Evolutionary conservation across 192 early-diverging fungal species (phyloP).

Genomic region (Phlyctochytrium bullatum): DNA sequence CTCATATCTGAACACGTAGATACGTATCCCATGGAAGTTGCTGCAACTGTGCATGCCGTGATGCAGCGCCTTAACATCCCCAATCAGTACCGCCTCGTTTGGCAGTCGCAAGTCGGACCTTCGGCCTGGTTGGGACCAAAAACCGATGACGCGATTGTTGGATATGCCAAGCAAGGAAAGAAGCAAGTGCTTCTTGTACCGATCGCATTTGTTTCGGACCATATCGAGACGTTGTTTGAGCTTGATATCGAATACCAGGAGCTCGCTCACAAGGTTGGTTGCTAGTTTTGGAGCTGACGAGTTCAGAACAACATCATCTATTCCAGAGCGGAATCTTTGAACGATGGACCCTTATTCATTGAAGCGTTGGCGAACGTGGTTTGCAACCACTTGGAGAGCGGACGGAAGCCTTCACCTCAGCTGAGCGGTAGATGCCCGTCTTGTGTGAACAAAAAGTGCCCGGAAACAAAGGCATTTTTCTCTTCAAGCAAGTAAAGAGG

Average conservation of each 20-base stretch:
- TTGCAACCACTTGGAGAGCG: constrained; percentile 67
- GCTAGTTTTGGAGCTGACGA: constrained; percentile 4
- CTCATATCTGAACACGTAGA: constrained; percentile 39
- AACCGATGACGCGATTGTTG: constrained; percentile 76
- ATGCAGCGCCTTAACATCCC: constrained; percentile 68
- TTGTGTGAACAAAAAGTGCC: constrained; percentile 70
- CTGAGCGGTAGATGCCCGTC: constrained; percentile 68
- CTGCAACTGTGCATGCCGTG: constrained; percentile 77
- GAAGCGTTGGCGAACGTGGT: constrained; percentile 86
- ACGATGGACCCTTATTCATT: constrained; percentile 88
- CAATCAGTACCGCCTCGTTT: constrained; percentile 86
- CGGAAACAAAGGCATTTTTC: constrained; percentile 63
- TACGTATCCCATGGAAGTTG: constrained; percentile 83
- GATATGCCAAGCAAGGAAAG: constrained; percentile 71
- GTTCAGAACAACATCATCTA: constrained; percentile 73
- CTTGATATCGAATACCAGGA: constrained; percentile 91
- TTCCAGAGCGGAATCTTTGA: constrained; percentile 87
- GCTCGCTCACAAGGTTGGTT: constrained; percentile 70
- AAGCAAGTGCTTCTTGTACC: constrained; percentile 85
- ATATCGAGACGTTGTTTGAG: constrained; percentile 97
- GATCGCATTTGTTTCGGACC: constrained; percentile 94
- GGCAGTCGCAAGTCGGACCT: constrained; percentile 96
- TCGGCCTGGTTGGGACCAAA: constrained; percentile 89
- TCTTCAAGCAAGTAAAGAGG: constrained; percentile 26
- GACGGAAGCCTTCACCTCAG: constrained; percentile 48